phyloP scores from a whole-genome alignment of 805 yeast species.

The Pichia scutulata region DNA sequence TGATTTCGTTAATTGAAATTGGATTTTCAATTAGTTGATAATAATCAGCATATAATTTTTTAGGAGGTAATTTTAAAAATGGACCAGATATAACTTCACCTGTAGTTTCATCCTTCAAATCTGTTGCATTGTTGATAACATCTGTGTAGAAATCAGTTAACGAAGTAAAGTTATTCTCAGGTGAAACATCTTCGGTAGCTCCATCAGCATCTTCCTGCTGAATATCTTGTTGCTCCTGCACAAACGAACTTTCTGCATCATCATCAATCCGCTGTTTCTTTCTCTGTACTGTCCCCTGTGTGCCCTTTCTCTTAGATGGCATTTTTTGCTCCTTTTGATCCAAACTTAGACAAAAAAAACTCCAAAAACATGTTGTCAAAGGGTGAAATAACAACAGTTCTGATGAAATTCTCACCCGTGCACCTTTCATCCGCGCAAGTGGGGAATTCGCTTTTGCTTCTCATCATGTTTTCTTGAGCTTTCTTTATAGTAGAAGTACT shows the following conservation, averaged over 20 bases:
- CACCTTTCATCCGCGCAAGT: background rate
- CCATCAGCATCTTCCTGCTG: background rate
- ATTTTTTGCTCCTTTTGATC: background rate
- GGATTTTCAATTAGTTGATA: constrained; percentile 57
- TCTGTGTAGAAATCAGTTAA: constrained; percentile 9
- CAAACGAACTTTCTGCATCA: background rate
- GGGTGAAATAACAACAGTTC: background rate
- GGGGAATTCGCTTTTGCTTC: background rate
- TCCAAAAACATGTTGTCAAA: background rate
- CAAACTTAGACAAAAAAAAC: no score
- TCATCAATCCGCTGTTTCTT: constrained; percentile 1
- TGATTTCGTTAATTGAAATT: constrained; percentile 62
- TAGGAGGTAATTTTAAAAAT: constrained; percentile 64
- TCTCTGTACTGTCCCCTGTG: background rate
- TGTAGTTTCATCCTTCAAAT: constrained; percentile 12
- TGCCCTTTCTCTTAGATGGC: constrained; percentile 6
- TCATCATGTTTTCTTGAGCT: background rate
- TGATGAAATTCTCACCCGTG: background rate
- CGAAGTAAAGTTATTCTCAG: background rate
- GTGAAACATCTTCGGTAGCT: background rate
- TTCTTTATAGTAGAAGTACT: background rate
- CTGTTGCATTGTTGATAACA: constrained; percentile 4
- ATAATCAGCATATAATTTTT: constrained; percentile 71
- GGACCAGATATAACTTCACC: constrained; percentile 34
- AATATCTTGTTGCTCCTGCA: background rate